Base-by-base conservation (phyloP, 495 filamentous ascomycete species). In the Daldinia concentrica region DNA sequence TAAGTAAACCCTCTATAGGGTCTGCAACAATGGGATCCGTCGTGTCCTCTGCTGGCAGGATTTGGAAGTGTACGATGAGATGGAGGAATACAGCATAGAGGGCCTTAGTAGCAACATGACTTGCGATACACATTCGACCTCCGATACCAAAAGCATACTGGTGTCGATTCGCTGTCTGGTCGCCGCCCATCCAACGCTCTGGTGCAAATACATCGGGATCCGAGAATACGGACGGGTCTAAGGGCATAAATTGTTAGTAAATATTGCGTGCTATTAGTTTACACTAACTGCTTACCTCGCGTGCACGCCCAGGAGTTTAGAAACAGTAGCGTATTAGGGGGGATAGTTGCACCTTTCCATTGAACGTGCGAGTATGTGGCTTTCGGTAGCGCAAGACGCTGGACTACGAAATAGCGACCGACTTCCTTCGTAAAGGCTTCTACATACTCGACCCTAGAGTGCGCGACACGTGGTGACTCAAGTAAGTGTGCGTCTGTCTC, bases 131-230 rank as follows among this genome's bases (percentile, higher is more conserved):
- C 88, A 91, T 91, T 32, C 90, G 83, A 12, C 85, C 87, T 0
- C 90, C 90, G 2, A 90, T 90, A 5, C 90, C 90, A 73, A 91
- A 92, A 30, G 82, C 89, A 71, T 91, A 93, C 71, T 92, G 90
- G 7, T 90, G 89, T 0, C 84, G 79, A 32, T 90, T 87, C 11
- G 78, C 74, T 24, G 83, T 77, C 36, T 73, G 70, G 27, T 68
- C 64, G 27, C 59, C 64, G 6, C 86, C 83, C 34, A 93, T 81
- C 73, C 90, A 93, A 34, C 90, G 88, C 64, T 92, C 90, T 0
- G 90, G 87, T 8, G 82, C 77, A 72, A 92, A 92, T 7, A 79
- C 74, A 32, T 84, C 32, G 0, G 90, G 84, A 41, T 88, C 76
- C 59, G 87, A 85, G 79, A 91, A 93, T 76, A 92, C 89, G 0